Evolutionary conservation across 2,329 filamentous ascomycete genomes (phyloP), one percentile per base, ranked within the genome.

Genomic region (Aureobasidium sp.): DNA sequence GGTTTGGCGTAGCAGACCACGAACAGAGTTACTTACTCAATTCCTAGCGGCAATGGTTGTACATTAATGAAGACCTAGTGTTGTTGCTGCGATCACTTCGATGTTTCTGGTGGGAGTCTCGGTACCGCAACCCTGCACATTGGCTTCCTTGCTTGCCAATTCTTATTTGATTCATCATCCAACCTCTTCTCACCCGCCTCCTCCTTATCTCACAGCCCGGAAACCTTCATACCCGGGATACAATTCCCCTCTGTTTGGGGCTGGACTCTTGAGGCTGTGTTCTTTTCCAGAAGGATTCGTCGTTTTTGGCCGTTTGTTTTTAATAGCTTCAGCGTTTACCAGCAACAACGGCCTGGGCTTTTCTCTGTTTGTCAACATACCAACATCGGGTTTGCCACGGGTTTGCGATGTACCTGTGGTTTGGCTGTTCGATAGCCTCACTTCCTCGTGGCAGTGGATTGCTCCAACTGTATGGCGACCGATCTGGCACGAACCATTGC

Each of bases 251-350:
- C n/a, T 9, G 25, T 25, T 15, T n/a, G 15, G 45, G 45, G 10
- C 45, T 49, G 29, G 45, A 49, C 43, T 46, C 43, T 27, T 13
- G 15, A 8, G 23, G 23, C 3, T 15, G 23, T 40, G 17, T 31
- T 4, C 5, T 31, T 9, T 55, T 45, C 38, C 19, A 43, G 38
- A 55, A 43, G 25, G 9, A 19, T 43, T 10, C n/a, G 25, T 11
- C 51, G 51, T 55, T 55, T 25, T 4, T n/a, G n/a, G 13, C 47
- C 31, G 47, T 55, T 43, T 29, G 42, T 15, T 55, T 55, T 19
- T 43, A 55, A 55, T 55, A 55, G 51, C 51, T 55, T 35, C 51
- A 45, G 51, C 51, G 51, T 37, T 43, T 43, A 23, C 37, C 51
- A 55, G 25, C n/a, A 42, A 4, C n/a, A 55, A 43, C 38, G 51